Percentiles rank a stretch among this genome's conserved stretches.
Conservation (phyloP, 768 basidiomycete genomes). For the Leccinum obscurum region DNA sequence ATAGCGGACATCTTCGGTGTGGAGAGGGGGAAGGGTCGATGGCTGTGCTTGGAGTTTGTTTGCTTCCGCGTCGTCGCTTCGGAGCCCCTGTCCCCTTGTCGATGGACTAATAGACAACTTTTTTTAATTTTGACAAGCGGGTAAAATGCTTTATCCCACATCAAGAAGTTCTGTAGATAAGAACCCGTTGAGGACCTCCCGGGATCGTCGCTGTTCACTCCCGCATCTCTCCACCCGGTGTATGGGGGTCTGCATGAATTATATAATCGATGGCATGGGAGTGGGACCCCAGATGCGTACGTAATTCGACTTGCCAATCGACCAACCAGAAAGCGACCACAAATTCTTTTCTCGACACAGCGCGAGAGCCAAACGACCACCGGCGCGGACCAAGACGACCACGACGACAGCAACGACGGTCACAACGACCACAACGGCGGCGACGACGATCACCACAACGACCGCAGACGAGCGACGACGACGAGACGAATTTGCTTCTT, state of each 20-base stretch:
- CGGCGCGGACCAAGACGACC: constrained; percentile 3
- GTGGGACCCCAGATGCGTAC: constrained; percentile 23
- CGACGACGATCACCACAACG: neutral
- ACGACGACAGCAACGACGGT: constrained; percentile 4
- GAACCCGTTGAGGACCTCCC: neutral
- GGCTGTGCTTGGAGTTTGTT: neutral
- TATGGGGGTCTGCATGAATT: constrained; percentile 14
- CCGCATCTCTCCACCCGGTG: constrained; percentile 1
- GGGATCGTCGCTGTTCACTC: neutral
- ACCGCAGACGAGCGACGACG: constrained; percentile 12
- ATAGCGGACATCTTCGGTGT: constrained; percentile 23
- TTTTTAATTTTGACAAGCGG: neutral
- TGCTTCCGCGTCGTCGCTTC: neutral
- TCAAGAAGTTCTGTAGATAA: neutral
- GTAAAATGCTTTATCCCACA: neutral
- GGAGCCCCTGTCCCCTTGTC: neutral
- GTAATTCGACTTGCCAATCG: constrained; percentile 22
- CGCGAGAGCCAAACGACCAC: constrained; percentile 4
- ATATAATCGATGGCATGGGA: constrained; percentile 18
- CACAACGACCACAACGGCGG: constrained; percentile 16
- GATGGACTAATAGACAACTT: neutral
- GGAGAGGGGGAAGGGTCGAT: neutral
- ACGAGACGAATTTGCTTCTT: constrained; percentile 2
- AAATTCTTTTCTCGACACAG: constrained; percentile 27
- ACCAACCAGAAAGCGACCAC: constrained; percentile 17